Evolutionary conservation across 352 stramenopile species (phyloP).

Genomic region (Phytophthora constricta): DNA sequence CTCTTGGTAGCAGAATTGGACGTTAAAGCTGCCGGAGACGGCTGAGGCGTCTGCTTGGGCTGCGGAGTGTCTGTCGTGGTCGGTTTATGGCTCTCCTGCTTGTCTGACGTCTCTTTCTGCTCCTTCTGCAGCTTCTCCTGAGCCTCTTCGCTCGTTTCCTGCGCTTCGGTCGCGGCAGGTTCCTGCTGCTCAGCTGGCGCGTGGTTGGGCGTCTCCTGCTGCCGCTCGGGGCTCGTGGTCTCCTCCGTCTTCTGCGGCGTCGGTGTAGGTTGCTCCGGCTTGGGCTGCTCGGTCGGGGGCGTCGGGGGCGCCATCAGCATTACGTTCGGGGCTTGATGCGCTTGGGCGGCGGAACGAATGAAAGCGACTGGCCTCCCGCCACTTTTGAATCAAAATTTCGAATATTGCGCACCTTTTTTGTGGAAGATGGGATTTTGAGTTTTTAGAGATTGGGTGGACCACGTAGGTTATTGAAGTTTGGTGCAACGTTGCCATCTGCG

Average conservation of each 20-base stretch:
- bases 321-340: too few relatives aligned
- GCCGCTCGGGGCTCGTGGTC: neutral
- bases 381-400: neutral
- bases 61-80: conserved; percentile 6
- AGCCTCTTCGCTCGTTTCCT: neutral
- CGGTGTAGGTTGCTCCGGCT: conserved; percentile 8
- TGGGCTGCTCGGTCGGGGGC: conserved; percentile 6
- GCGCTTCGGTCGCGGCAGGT: neutral
- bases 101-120: neutral
- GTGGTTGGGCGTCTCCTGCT: neutral
- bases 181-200: neutral
- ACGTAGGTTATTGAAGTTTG: too few relatives aligned
- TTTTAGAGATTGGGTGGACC: too few relatives aligned
- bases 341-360: too few relatives aligned
- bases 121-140: neutral
- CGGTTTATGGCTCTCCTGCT: neutral
- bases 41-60: conserved; percentile 1
- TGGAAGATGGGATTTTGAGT: too few relatives aligned
- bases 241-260: conserved; percentile 12
- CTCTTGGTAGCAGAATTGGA: conserved; percentile 29
- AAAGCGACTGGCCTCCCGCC: neutral
- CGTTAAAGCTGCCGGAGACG: neutral
- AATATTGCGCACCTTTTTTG: too few relatives aligned
- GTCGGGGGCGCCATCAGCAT: neutral
- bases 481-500: too few relatives aligned